These are phyloP conservation scores for Neofusicoccum kwambonambiense DNA, from an alignment of 2,329 filamentous ascomycete genomes.

Conservation along the genomic window DNA sequence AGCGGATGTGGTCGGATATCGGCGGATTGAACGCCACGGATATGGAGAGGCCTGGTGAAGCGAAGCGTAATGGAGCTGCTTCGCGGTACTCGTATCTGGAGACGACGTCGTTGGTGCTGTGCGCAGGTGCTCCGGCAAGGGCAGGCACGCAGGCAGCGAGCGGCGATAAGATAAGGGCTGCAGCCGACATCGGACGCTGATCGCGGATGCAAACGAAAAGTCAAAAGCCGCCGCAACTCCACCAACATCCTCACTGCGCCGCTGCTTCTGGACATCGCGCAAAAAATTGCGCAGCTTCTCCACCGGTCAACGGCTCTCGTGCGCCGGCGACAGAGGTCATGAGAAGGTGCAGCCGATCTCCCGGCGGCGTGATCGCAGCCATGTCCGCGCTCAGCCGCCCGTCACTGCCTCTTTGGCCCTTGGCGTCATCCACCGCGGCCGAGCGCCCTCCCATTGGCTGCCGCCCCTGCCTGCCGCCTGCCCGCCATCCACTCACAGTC, in stretches of 20 bases:
- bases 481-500: constrained; percentile 3
- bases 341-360: constrained; percentile 7
- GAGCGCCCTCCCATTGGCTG: not conserved
- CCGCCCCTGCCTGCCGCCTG: not conserved
- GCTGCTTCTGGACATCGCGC: no score
- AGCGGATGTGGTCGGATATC: no score
- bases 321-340: not conserved
- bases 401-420: not conserved
- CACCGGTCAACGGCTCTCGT: not conserved
- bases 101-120: no score
- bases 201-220: not conserved
- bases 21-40: no score
- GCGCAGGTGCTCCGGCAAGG: no score
- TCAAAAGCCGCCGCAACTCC: not conserved
- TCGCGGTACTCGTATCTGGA: no score
- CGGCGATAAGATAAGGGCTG: not conserved
- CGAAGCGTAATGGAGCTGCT: no score
- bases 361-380: not conserved
- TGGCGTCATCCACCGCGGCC: not conserved
- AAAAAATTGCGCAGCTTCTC: not conserved
- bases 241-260: not conserved
- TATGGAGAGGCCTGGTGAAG: no score
- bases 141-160: no score
- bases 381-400: not conserved
- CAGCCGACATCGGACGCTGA: not conserved